Evolutionary conservation across 1,284 basidiomycete species (phyloP), one percentile per base, ranked within the genome.

Genomic region (Melampsora larici-populina): DNA sequence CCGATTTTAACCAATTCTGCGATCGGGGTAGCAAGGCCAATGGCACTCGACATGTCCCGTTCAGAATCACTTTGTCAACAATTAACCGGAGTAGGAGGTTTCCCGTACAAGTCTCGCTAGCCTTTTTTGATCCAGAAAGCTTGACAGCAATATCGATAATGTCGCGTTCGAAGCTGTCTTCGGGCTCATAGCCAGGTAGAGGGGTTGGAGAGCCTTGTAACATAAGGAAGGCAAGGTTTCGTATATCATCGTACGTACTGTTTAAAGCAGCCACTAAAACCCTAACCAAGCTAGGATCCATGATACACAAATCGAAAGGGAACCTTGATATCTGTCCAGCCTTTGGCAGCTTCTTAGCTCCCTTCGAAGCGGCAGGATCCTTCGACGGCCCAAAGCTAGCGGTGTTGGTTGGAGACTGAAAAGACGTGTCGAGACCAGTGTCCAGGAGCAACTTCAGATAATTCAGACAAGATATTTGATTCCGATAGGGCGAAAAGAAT

Each of bases 381-480:
- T 63, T 33, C 7, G 62, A 33, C 26, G 43, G 58, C 29, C 24
- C 48, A 7, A 9, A 40, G 9, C 18, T 46, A 60, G 21, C 43
- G 31, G 29, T 21, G 26, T 11, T n/a, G 18, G 31, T 29, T 48
- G 60, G 33, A 1, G 51, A 18, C 29, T 31, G 13, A 65, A 63
- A 77, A 29, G 31, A n/a, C n/a, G 66, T 58, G 49, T 77, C 75
- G 18, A 70, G 31, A 26, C 67, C 67, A 24, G 67, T 63, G 36
- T 77, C 68, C 2, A 77, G 67, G 17, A 77, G 29, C 51, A 77
- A 24, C 26, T 46, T 43, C 9, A 77, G 43, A 70, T 77, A 77
- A 26, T 31, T 63, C 46, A 77, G 67, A 65, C 40, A 77, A n/a
- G 75, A 55, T 33, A 77, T 70, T 77, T 77, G 75, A 48, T 55